Evolutionary conservation across 2,329 filamentous ascomycete genomes (phyloP).

Genomic region (Arthrobotrys sphaeroides): DNA sequence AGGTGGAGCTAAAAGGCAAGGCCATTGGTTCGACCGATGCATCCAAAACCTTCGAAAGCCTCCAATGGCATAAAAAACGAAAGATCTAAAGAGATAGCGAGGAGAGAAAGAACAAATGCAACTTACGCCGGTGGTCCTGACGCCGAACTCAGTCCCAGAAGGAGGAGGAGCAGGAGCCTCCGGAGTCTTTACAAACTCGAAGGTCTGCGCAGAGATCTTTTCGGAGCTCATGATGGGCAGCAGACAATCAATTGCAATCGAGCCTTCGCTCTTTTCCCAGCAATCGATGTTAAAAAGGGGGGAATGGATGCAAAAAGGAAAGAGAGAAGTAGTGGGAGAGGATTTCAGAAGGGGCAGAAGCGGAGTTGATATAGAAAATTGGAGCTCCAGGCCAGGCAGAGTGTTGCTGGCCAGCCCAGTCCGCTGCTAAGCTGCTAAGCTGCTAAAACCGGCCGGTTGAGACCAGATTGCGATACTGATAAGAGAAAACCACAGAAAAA

Average conservation of each 20-base stretch:
- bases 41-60: neutral
- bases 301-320: neutral
- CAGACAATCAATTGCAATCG: slow-evolving; percentile 8
- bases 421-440: neutral
- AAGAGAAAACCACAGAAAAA: slow-evolving; percentile 25
- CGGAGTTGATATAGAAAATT: slow-evolving; percentile 44
- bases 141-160: slow-evolving; percentile 69
- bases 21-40: too few relatives aligned
- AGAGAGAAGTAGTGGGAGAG: neutral
- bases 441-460: neutral
- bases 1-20: neutral
- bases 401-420: neutral
- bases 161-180: slow-evolving; percentile 64
- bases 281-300: neutral
- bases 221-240: slow-evolving; percentile 54
- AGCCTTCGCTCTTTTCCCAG: neutral
- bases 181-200: slow-evolving; percentile 73
- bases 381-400: neutral
- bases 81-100: neutral
- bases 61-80: neutral
- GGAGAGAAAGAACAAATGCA: slow-evolving; percentile 3
- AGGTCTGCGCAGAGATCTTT: slow-evolving; percentile 65
- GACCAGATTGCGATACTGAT: slow-evolving; percentile 52
- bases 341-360: neutral
- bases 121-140: slow-evolving; percentile 68